phyloP scores from a whole-genome alignment of 1,284 basidiomycete species.

The Melampsora abietis-canadensis region DNA sequence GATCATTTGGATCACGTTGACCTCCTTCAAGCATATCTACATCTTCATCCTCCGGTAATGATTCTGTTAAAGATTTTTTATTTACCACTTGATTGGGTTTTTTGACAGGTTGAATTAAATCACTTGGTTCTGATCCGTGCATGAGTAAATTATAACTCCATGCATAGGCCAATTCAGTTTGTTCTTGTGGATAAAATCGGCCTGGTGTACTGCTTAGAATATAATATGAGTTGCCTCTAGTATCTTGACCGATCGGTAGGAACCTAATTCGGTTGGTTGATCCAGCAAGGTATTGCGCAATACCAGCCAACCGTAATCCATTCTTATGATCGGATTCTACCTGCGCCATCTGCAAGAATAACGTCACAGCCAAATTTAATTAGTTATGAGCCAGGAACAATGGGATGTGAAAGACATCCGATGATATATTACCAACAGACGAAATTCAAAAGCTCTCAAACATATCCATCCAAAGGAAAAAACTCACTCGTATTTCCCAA shows the following conservation, averaged over 20 bases:
- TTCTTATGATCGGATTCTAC: conserved; percentile 35
- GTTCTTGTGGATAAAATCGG: conserved; percentile 23
- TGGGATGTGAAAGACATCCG: too few species aligned
- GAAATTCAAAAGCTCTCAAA: not conserved
- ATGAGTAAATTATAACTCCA: conserved; percentile 43
- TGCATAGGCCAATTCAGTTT: conserved; percentile 30
- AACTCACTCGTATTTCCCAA: conserved; percentile 43
- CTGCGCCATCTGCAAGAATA: conserved; percentile 21
- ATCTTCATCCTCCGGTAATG: conserved; percentile 6
- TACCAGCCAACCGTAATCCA: conserved; percentile 2
- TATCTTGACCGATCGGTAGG: conserved; percentile 39
- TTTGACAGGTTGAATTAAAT: conserved; percentile 18
- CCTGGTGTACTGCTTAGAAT: conserved; percentile 39
- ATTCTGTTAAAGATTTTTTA: not conserved
- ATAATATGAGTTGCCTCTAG: conserved; percentile 30
- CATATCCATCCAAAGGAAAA: not conserved
- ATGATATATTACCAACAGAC: not conserved
- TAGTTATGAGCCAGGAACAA: too few species aligned
- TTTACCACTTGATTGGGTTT: conserved; percentile 7
- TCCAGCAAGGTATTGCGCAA: conserved; percentile 36
- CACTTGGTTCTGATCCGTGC: conserved; percentile 31
- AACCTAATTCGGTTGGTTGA: conserved; percentile 34
- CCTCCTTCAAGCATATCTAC: conserved; percentile 27
- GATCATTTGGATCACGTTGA: conserved; percentile 25
- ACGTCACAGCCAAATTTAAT: not conserved